These are phyloP conservation scores for Paramecium biaurelia DNA, from an alignment of 73 alveolate genomes.

Conservation along the genomic window DNA sequence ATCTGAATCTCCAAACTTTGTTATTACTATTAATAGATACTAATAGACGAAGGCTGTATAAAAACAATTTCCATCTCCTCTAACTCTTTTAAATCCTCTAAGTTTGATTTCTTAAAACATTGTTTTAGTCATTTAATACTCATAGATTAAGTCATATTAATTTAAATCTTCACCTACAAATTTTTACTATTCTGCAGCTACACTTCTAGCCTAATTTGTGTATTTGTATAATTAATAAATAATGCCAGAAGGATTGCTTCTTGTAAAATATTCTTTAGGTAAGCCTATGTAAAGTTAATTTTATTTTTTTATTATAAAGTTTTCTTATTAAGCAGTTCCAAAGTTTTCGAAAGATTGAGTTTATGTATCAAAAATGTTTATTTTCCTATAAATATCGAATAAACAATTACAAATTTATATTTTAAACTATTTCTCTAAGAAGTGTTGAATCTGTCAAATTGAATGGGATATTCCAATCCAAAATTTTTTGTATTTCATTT, in stretches of 20 bases:
- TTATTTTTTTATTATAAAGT: not conserved
- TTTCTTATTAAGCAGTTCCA: not conserved
- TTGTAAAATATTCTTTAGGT: not conserved
- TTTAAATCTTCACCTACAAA: not conserved
- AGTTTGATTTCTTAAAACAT: not conserved
- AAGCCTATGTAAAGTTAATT: not conserved
- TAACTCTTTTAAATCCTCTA: constrained; percentile 1
- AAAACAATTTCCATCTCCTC: constrained; percentile 43
- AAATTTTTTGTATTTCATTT: not conserved
- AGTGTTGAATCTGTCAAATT: not conserved
- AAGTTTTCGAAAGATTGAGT: not conserved
- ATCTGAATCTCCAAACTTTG: not conserved
- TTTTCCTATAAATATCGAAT: not conserved
- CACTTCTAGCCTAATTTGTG: not conserved
- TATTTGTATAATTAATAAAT: not conserved
- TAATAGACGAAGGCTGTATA: not conserved
- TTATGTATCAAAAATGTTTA: not conserved
- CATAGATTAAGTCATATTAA: not conserved
- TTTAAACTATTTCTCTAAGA: not conserved
- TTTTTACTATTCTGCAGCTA: not conserved
- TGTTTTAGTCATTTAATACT: not conserved
- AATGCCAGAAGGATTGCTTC: not conserved
- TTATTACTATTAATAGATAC: not conserved
- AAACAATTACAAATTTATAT: not conserved
- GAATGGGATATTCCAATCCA: not conserved